Conservation (phyloP, 73 alveolate genomes). For the Symbiodinium natans region DNA sequence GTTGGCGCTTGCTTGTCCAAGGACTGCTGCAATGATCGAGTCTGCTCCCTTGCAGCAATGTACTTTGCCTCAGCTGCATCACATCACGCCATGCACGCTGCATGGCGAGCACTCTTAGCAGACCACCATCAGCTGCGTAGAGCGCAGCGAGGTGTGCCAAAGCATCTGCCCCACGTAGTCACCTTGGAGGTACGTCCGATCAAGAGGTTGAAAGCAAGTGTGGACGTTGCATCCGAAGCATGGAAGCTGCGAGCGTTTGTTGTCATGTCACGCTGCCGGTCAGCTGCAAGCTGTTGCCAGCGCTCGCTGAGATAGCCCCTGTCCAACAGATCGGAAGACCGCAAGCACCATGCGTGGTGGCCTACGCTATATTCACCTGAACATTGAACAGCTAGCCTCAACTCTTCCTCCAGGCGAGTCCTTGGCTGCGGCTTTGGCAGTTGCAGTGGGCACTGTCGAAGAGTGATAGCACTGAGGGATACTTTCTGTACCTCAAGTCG, state of each 20-base stretch:
- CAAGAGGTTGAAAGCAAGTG: no score
- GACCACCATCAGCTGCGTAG: slow-evolving; percentile 66
- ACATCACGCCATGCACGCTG: not conserved
- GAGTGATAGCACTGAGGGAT: no score
- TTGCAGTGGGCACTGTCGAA: no score
- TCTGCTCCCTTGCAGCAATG: slow-evolving; percentile 52
- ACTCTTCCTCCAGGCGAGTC: slow-evolving; percentile 5
- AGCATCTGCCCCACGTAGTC: slow-evolving; percentile 91
- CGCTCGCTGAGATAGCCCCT: not conserved
- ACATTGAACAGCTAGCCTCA: not conserved
- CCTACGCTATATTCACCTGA: no score
- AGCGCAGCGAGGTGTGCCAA: slow-evolving; percentile 71
- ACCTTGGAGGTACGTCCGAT: not conserved
- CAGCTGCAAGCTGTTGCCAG: not conserved
- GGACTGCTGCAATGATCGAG: not conserved
- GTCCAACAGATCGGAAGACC: not conserved
- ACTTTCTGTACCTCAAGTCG: no score
- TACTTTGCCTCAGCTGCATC: slow-evolving; percentile 26
- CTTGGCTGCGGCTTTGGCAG: no score
- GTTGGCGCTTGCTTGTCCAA: not conserved
- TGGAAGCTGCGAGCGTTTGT: no score
- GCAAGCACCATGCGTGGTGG: no score
- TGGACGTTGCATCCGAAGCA: no score
- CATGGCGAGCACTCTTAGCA: not conserved
- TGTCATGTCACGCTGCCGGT: not conserved